Conservation (phyloP, 2,329 filamentous ascomycete species). For the Aspergillus felis region DNA sequence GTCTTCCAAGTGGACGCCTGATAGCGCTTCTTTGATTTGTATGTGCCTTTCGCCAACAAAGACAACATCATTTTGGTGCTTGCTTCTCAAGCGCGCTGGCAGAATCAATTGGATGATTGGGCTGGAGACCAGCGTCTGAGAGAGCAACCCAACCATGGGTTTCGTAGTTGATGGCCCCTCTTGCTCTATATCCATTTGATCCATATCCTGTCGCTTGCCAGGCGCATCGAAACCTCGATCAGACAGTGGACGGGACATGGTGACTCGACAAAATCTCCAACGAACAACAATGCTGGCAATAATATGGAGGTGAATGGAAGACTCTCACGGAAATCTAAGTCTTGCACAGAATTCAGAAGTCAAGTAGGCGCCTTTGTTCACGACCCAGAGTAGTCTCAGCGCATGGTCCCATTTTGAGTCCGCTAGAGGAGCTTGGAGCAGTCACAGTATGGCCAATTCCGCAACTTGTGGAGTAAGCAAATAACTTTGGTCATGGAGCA, state of each 20-base stretch:
- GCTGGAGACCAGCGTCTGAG: constrained; percentile 72
- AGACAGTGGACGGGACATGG: constrained; percentile 9
- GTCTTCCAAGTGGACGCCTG: constrained; percentile 65
- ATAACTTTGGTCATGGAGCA: not conserved
- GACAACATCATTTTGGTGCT: constrained; percentile 72
- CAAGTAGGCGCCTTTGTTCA: not conserved
- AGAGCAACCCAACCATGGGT: constrained; percentile 67
- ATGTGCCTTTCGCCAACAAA: constrained; percentile 81
- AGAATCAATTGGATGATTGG: constrained; percentile 73
- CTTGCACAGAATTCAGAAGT: not conserved
- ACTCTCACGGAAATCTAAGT: not conserved
- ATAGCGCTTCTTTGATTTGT: constrained; percentile 69
- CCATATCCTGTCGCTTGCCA: constrained; percentile 2
- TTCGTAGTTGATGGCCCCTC: constrained; percentile 12
- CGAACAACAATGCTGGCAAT: not conserved
- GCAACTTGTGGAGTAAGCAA: not conserved
- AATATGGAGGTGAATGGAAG: not conserved
- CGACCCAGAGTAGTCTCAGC: not conserved
- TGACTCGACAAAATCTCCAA: not conserved
- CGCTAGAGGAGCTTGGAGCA: not conserved
- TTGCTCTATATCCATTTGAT: constrained; percentile 14
- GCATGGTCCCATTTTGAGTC: not conserved
- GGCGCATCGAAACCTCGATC: not conserved
- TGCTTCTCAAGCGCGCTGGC: constrained; percentile 70
- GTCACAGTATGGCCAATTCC: not conserved